A percentile compares a stretch with the other conserved stretches of the same genome.
Conservation (phyloP, 495 filamentous ascomycete genomes). For the Xylaria bambusicola region DNA sequence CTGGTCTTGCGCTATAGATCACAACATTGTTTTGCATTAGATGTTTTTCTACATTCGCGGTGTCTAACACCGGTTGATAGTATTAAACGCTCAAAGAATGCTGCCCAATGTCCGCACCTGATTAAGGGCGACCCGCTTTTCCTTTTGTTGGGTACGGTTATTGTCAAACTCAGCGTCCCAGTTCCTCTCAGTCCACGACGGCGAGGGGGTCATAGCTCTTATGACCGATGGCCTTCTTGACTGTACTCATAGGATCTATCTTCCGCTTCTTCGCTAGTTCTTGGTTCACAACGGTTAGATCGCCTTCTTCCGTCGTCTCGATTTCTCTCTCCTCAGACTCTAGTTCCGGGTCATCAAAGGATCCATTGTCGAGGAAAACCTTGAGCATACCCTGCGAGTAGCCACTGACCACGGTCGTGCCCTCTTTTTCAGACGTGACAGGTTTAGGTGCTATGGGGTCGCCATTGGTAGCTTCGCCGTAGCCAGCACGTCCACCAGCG, state of each 20-base stretch:
- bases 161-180: too few relatives aligned
- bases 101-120: too few relatives aligned
- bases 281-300: slow-evolving; percentile 32
- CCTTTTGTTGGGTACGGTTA: too few relatives aligned
- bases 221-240: slow-evolving; percentile 46
- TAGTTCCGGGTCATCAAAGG: slow-evolving; percentile 40
- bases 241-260: slow-evolving; percentile 37
- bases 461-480: not conserved
- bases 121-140: too few relatives aligned
- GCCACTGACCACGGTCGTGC: slow-evolving; percentile 45
- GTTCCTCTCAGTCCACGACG: slow-evolving; percentile 39
- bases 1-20: too few relatives aligned
- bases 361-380: slow-evolving; percentile 46
- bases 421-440: slow-evolving; percentile 34
- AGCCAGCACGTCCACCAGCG: slow-evolving; percentile 35
- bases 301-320: slow-evolving; percentile 27
- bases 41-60: too few relatives aligned
- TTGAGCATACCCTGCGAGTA: slow-evolving; percentile 53
- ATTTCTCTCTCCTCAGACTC: slow-evolving; percentile 17
- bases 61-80: too few relatives aligned
- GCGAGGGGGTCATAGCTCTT: slow-evolving; percentile 46
- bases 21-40: too few relatives aligned
- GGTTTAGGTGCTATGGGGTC: slow-evolving; percentile 40
- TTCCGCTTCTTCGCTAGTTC: slow-evolving; percentile 25
- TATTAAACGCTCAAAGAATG: too few relatives aligned